phyloP scores from a whole-genome alignment of 371 early-diverging fungal genomes.

The Rhizopus sp. region DNA sequence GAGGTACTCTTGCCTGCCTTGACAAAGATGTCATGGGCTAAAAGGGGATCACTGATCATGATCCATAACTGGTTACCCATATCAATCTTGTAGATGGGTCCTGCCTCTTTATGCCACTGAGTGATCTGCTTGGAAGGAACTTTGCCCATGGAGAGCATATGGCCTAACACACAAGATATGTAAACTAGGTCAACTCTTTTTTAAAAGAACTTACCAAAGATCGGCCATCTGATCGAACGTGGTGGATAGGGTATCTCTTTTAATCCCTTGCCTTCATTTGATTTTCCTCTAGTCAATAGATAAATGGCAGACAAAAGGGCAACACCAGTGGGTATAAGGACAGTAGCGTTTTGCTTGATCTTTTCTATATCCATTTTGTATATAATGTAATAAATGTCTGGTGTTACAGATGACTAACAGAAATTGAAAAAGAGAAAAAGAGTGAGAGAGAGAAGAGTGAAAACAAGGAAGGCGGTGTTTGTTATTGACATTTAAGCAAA shows the following conservation, averaged over 20 bases:
- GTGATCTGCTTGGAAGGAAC: conserved; percentile 15
- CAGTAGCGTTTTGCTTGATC: background rate
- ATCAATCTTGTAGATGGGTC: conserved; percentile 16
- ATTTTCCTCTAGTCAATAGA: background rate
- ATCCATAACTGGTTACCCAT: conserved; percentile 28
- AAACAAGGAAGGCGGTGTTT: too few relatives aligned
- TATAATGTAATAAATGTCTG: too few relatives aligned
- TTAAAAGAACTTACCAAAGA: background rate
- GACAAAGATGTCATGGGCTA: conserved; percentile 30
- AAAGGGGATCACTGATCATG: conserved; percentile 20
- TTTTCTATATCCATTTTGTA: too few relatives aligned
- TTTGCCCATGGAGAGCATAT: conserved; percentile 18
- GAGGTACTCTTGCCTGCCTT: conserved; percentile 23
- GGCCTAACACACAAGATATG: conserved; percentile 11
- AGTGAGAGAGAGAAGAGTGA: too few relatives aligned
- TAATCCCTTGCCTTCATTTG: background rate
- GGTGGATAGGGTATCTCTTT: conserved; percentile 12
- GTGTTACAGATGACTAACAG: too few relatives aligned
- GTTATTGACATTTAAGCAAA: too few relatives aligned
- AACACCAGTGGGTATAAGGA: background rate
- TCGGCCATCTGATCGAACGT: background rate
- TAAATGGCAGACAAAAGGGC: background rate
- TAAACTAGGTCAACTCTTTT: background rate
- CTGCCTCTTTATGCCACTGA: conserved; percentile 19
- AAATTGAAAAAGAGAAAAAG: too few relatives aligned